Conservation (phyloP, 768 basidiomycete genomes). For the Exsudoporus frostii region DNA sequence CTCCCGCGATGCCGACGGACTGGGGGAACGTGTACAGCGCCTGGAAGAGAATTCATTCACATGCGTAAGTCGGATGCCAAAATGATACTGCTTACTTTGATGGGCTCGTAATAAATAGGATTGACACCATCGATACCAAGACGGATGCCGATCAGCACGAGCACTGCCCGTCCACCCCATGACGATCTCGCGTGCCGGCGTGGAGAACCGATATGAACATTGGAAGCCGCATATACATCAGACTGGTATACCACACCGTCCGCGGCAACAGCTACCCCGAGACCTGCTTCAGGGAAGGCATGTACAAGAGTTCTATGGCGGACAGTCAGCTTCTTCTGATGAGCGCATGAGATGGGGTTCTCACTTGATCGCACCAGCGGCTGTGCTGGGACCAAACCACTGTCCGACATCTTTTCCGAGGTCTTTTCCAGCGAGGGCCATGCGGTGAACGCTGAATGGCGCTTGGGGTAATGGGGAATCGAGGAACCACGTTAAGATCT, state of each 20-base stretch:
- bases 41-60: slow-evolving; percentile 37
- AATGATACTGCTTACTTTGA: slow-evolving; percentile 50
- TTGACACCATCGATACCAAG: slow-evolving; percentile 93
- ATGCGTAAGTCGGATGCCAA: background rate
- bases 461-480: slow-evolving; percentile 81
- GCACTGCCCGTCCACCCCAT: slow-evolving; percentile 85
- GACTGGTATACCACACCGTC: slow-evolving; percentile 83
- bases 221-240: slow-evolving; percentile 81
- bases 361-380: slow-evolving; percentile 94
- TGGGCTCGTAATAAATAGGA: slow-evolving; percentile 87
- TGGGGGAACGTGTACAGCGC: slow-evolving; percentile 90
- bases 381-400: slow-evolving; percentile 98
- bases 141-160: slow-evolving; percentile 82
- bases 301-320: slow-evolving; percentile 66
- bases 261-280: slow-evolving; percentile 78
- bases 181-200: slow-evolving; percentile 28
- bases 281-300: slow-evolving; percentile 72
- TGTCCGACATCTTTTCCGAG: slow-evolving; percentile 93
- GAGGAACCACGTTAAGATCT: slow-evolving; percentile 91
- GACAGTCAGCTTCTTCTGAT: slow-evolving; percentile 1
- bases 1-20: slow-evolving; percentile 94
- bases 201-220: slow-evolving; percentile 29
- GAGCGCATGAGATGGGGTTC: slow-evolving; percentile 15
- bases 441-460: slow-evolving; percentile 94
- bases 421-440: slow-evolving; percentile 93